phyloP scores from a whole-genome alignment of 441 rosid species.

The Populus trichocarpa region DNA sequence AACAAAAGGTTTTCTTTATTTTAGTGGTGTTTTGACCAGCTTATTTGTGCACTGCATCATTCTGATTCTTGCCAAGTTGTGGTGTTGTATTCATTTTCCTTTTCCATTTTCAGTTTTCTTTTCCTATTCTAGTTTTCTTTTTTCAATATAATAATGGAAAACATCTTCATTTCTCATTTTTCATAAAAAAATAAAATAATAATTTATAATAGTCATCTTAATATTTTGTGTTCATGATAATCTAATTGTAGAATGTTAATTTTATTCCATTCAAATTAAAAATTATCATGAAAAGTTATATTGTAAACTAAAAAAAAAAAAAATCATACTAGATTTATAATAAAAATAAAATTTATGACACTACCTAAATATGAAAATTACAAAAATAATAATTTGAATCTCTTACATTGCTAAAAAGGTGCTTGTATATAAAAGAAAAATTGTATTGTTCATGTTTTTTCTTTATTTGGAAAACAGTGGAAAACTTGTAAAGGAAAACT shows the following conservation, averaged over 20 bases:
- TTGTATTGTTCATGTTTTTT: not conserved
- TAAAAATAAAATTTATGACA: too few relatives aligned
- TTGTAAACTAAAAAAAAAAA: too few relatives aligned
- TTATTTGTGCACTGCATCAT: slow-evolving; percentile 20
- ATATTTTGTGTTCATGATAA: too few relatives aligned
- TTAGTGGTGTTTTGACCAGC: slow-evolving; percentile 11
- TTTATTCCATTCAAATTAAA: too few relatives aligned
- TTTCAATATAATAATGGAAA: too few relatives aligned
- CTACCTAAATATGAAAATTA: too few relatives aligned
- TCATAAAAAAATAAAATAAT: too few relatives aligned
- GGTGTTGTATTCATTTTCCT: slow-evolving; percentile 17
- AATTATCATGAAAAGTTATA: too few relatives aligned
- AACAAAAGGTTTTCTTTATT: slow-evolving; percentile 65
- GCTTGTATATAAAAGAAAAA: not conserved
- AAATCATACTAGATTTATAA: too few relatives aligned
- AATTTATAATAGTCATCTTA: too few relatives aligned
- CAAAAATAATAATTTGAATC: not conserved
- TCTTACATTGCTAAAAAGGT: not conserved
- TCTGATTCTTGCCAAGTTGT: slow-evolving; percentile 13
- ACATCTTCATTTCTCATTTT: not conserved
- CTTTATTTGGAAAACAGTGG: too few relatives aligned
- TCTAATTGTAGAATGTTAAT: too few relatives aligned
- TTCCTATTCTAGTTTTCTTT: not conserved
- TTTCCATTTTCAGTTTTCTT: not conserved
- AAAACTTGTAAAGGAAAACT: not conserved